These are phyloP conservation scores for Exobasidium cylindrosporum DNA, from an alignment of 1,284 basidiomycete genomes.

Conservation along the genomic window DNA sequence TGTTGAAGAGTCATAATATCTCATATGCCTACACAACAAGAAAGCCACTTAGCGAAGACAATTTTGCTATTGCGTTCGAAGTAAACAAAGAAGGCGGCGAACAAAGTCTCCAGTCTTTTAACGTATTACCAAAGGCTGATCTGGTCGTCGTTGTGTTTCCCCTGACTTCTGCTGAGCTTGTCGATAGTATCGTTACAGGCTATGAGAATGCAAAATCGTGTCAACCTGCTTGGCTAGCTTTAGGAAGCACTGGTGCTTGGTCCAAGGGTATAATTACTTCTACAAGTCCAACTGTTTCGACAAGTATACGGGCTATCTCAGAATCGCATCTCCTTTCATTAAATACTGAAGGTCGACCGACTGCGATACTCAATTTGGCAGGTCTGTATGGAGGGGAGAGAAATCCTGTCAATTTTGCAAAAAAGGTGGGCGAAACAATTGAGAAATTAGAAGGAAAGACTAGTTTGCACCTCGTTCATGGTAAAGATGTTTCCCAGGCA, in stretches of 20 bases:
- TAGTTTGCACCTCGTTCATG: conserved; percentile 44
- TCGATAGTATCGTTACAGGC: conserved; percentile 27
- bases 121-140: conserved; percentile 61
- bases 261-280: conserved; percentile 20
- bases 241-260: conserved; percentile 46
- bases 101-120: conserved; percentile 48
- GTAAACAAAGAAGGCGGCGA: neutral
- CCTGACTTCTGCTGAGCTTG: conserved; percentile 27
- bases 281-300: conserved; percentile 23
- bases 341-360: neutral
- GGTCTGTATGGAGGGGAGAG: conserved; percentile 42
- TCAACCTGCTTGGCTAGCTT: conserved; percentile 34
- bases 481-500: conserved; percentile 36
- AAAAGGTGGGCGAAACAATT: conserved; percentile 27
- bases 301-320: conserved; percentile 16
- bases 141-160: conserved; percentile 66
- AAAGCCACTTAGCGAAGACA: conserved; percentile 36
- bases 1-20: conserved; percentile 55
- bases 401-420: conserved; percentile 41
- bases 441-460: conserved; percentile 35
- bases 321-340: conserved; percentile 5
- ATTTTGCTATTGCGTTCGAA: neutral
- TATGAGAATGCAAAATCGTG: conserved; percentile 21
- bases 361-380: conserved; percentile 16
- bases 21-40: conserved; percentile 60